These are phyloP conservation scores for Allantophomopsis cytisporea DNA, from an alignment of 2,329 filamentous ascomycete genomes.

Conservation along the genomic window DNA sequence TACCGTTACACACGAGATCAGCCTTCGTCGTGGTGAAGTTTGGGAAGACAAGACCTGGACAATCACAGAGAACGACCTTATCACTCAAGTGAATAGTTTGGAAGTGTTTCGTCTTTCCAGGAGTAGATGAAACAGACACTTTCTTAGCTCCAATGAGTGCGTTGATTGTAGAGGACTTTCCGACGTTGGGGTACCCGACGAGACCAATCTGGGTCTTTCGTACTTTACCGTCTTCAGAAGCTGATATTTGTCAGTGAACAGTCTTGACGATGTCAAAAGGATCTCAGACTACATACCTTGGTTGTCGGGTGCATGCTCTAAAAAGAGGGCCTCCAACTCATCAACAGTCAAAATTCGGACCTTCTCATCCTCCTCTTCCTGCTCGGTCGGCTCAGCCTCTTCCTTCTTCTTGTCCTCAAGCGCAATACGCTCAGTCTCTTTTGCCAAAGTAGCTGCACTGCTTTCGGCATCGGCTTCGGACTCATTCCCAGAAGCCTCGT, in stretches of 20 bases:
- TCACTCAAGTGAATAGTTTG: slow-evolving; percentile 93
- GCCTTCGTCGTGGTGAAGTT: slow-evolving; percentile 96
- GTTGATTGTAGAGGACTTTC: slow-evolving; percentile 98
- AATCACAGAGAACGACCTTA: slow-evolving; percentile 87
- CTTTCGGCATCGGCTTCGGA: slow-evolving; percentile 23
- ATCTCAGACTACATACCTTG: slow-evolving; percentile 26
- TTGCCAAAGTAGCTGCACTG: slow-evolving; percentile 27
- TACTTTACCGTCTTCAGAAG: slow-evolving; percentile 29
- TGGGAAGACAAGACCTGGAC: slow-evolving; percentile 94
- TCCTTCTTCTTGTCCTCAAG: slow-evolving; percentile 26
- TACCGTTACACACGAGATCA: slow-evolving; percentile 87
- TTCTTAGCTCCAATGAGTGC: slow-evolving; percentile 97
- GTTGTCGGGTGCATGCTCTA: slow-evolving; percentile 56
- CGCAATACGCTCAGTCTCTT: slow-evolving; percentile 25
- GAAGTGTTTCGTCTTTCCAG: slow-evolving; percentile 98
- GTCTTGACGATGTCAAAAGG: slow-evolving; percentile 5
- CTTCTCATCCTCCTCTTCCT: slow-evolving; percentile 24
- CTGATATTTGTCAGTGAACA: slow-evolving; percentile 12
- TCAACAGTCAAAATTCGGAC: slow-evolving; percentile 83
- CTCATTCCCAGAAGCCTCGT: slow-evolving; percentile 23
- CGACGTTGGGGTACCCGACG: slow-evolving; percentile 96
- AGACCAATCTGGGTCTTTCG: slow-evolving; percentile 80
- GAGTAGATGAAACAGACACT: slow-evolving; percentile 92
- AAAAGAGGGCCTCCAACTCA: slow-evolving; percentile 80
- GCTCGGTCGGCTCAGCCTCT: slow-evolving; percentile 19